phyloP scores from a whole-genome alignment of 352 stramenopile genomes.

The Pythium apleroticum region DNA sequence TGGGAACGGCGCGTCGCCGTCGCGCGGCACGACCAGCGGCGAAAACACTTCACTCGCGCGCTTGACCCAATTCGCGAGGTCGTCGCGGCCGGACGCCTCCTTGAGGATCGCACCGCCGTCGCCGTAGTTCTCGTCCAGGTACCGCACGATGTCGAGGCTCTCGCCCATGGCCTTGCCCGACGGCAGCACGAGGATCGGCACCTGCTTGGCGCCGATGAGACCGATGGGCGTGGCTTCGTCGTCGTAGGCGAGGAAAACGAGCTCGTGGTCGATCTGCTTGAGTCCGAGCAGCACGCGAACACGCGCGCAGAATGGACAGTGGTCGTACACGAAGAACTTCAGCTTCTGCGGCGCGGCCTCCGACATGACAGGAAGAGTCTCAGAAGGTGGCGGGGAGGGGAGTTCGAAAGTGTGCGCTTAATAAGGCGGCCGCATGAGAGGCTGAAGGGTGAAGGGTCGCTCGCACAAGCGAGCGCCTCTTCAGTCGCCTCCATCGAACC shows the following conservation, averaged over 20 bases:
- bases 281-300: constrained; percentile 56
- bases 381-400: too few relatives aligned
- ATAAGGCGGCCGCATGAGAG: too few relatives aligned
- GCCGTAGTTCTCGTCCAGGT: constrained; percentile 40
- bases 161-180: constrained; percentile 35
- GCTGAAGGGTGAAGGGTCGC: too few relatives aligned
- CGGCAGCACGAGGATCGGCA: constrained; percentile 27
- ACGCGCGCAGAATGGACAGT: constrained; percentile 58
- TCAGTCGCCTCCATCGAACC: too few relatives aligned
- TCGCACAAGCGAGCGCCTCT: too few relatives aligned
- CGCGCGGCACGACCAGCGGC: constrained; percentile 43
- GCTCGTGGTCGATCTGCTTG: constrained; percentile 38
- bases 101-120: constrained; percentile 27
- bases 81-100: constrained; percentile 35
- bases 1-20: constrained; percentile 41
- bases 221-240: constrained; percentile 41
- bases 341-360: too few relatives aligned
- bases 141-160: constrained; percentile 47
- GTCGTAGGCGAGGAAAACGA: constrained; percentile 42
- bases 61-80: constrained; percentile 48
- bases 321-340: constrained; percentile 62
- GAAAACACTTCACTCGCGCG: constrained; percentile 35
- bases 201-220: constrained; percentile 37
- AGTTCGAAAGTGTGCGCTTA: too few relatives aligned
- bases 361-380: too few relatives aligned